Conservation (phyloP, 2,329 filamentous ascomycete genomes). For the Cordyceps militaris region DNA sequence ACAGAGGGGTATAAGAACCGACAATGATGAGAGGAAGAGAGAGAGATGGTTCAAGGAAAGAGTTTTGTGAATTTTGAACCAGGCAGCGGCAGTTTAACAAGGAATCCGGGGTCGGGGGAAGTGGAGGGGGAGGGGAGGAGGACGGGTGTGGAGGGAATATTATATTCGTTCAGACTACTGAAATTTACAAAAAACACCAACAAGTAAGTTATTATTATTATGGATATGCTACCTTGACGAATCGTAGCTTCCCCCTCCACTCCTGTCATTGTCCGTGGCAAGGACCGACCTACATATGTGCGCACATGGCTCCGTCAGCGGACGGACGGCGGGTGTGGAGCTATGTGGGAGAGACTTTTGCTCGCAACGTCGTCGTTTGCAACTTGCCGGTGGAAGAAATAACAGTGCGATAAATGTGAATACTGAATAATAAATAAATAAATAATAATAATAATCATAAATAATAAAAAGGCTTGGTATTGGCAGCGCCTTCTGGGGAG, state of each 20-base stretch:
- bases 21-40: background rate
- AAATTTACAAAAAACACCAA: background rate
- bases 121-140: constrained; percentile 16
- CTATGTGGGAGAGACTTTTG: too few relatives aligned
- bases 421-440: background rate
- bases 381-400: background rate
- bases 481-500: background rate
- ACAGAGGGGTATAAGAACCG: background rate
- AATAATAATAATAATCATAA: background rate
- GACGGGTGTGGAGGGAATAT: constrained; percentile 24
- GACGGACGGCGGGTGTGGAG: background rate
- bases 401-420: background rate
- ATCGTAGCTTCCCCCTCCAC: too few relatives aligned
- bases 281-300: background rate
- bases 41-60: background rate
- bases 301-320: background rate
- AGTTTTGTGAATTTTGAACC: background rate
- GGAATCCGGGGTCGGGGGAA: constrained; percentile 25
- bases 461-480: background rate
- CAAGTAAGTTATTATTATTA: background rate
- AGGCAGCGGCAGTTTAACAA: background rate
- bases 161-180: constrained; percentile 18
- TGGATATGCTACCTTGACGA: too few relatives aligned
- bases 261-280: background rate
- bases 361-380: too few relatives aligned